Percentiles rank a stretch among this genome's conserved stretches.
phyloP scores from a whole-genome alignment of 768 basidiomycete species.

The Thelephora ganbajun region DNA sequence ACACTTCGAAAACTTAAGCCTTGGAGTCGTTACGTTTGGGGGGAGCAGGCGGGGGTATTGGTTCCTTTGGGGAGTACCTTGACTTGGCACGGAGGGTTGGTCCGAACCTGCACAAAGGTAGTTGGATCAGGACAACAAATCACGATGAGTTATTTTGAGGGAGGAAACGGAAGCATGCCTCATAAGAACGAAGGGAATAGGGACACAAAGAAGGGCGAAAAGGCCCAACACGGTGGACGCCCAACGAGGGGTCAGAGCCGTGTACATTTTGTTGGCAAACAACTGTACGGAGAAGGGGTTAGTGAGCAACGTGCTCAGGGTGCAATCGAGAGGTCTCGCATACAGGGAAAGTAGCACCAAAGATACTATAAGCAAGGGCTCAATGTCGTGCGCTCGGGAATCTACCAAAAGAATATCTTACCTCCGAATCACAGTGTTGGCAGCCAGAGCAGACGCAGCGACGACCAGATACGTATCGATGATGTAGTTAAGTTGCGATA shows the following conservation, averaged over 20 bases:
- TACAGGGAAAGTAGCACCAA: constrained; percentile 19
- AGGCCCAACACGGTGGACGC: constrained; percentile 45
- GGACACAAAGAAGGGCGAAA: constrained; percentile 38
- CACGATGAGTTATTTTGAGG: not conserved
- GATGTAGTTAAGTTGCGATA: constrained; percentile 45
- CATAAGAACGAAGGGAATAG: constrained; percentile 20
- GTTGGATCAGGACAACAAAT: too few relatives aligned
- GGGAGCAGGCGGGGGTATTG: not conserved
- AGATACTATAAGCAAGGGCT: constrained; percentile 2
- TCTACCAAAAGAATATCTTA: constrained; percentile 28
- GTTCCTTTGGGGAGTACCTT: constrained; percentile 12
- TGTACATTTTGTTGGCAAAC: constrained; percentile 41
- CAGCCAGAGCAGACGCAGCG: constrained; percentile 45
- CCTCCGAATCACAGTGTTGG: constrained; percentile 36
- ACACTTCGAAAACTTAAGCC: too few relatives aligned
- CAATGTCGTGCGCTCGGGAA: not conserved
- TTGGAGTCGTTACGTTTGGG: too few relatives aligned
- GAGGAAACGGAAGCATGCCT: not conserved
- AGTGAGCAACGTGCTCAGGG: constrained; percentile 1
- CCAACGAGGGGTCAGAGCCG: constrained; percentile 36
- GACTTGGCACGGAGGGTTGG: constrained; percentile 12
- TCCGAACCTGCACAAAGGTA: constrained; percentile 11
- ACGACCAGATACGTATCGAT: constrained; percentile 48
- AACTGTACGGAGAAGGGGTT: constrained; percentile 18
- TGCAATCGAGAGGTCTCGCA: not conserved